Evolutionary conservation across 805 yeast genomes (phyloP), one percentile per base, ranked within the genome.

Genomic region (Yarrowia deformans): DNA sequence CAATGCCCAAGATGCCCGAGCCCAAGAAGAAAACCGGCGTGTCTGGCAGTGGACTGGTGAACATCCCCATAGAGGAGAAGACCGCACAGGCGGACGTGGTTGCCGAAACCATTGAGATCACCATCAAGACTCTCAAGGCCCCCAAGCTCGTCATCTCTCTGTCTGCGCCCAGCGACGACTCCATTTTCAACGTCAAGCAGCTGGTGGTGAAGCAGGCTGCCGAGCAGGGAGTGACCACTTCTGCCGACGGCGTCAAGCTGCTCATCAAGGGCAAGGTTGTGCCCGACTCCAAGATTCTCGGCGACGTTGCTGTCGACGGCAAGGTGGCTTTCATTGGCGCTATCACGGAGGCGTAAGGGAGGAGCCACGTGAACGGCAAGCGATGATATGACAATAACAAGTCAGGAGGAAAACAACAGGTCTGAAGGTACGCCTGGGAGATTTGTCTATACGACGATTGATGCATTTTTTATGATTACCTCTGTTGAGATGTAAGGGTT

Each of bases 261-360:
- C 54, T 69, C 32, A 69, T 68, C 40, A 69, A 67, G 54, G 70
- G 70, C 18, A 68, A 69, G 63, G 70, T 69, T 19, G 43, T 69
- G 2, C 68, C 70, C 8, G 70, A 68, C 39, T 50, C 70, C 43
- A 67, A 68, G 70, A 46, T 54, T 67, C 56, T 69, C 16, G 70
- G 46, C 13, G 70, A 69, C 12, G 39, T 68, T 19, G 60, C 61
- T 34, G 52, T 43, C 34, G 69, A 66, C 52, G 61, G 69, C 52
- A 66, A 63, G 68, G 56, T 63, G 40, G 68, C 55, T 8, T 63
- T 63, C 39, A 23, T 63, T 35, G 68, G 56, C 9, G 56, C 68
- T 34, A 60, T 60, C 43, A 60, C 66, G 9, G 66, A 60, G 52
- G 52, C 52, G 9, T 56, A 56, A 39, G 52, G 5, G 6, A 29